A percentile compares a stretch with the other conserved stretches of the same genome.
These are phyloP conservation scores for Kwoniella newhampshirensis DNA, from an alignment of 768 basidiomycete species.

Conservation along the genomic window DNA sequence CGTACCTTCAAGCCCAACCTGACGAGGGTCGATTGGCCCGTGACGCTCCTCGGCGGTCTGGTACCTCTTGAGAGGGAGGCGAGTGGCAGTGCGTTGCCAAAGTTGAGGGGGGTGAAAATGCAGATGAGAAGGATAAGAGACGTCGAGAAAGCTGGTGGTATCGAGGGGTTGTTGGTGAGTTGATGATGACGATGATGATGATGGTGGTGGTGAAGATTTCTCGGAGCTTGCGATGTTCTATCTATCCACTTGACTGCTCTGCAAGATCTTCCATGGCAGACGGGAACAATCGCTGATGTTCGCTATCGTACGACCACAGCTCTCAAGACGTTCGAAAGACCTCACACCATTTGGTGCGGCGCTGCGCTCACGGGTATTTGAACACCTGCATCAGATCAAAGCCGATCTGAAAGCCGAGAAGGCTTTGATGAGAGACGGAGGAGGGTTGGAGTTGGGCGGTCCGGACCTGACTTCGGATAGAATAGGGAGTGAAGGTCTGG, in stretches of 20 bases:
- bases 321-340: conserved; percentile 40
- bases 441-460: conserved; percentile 7
- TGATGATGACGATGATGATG: not conserved
- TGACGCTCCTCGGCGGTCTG: conserved; percentile 13
- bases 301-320: conserved; percentile 17
- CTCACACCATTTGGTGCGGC: conserved; percentile 45
- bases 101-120: conserved; percentile 48
- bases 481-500: not conserved
- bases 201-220: not conserved
- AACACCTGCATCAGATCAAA: conserved; percentile 31
- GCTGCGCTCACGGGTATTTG: conserved; percentile 44
- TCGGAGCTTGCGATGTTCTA: not conserved
- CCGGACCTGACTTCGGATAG: not conserved
- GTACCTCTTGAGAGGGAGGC: not conserved
- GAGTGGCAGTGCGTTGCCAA: not conserved
- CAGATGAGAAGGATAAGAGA: conserved; percentile 41
- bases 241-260: not conserved
- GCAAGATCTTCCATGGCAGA: too few relatives aligned
- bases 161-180: conserved; percentile 50
- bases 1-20: conserved; percentile 46
- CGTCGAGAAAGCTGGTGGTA: conserved; percentile 51
- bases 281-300: not conserved
- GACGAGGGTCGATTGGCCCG: conserved; percentile 37
- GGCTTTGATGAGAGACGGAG: not conserved
- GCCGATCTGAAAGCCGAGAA: conserved; percentile 10